Conservation (phyloP, 768 basidiomycete genomes). For the Tephrocybe rancida region DNA sequence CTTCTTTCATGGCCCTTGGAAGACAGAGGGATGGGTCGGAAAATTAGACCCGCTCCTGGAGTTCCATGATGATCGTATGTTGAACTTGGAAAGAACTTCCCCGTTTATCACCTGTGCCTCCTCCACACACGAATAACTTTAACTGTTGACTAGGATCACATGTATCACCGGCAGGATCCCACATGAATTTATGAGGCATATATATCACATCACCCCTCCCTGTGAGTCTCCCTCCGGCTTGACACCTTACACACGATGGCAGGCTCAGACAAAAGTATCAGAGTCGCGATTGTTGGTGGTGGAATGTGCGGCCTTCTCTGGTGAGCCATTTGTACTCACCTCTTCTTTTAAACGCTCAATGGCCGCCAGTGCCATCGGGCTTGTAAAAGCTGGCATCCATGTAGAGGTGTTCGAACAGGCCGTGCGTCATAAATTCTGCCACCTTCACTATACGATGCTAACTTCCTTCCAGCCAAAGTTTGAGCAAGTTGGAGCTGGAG, state of each 20-base stretch:
- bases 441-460: background rate
- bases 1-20: no score
- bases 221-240: background rate
- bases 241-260: background rate
- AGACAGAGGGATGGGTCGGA: no score
- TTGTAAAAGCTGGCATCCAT: constrained; percentile 41
- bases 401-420: constrained; percentile 58
- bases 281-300: constrained; percentile 56
- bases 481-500: constrained; percentile 57
- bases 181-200: no score
- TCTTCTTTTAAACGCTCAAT: background rate
- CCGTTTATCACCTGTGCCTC: no score
- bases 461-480: constrained; percentile 39
- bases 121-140: no score
- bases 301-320: constrained; percentile 56
- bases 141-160: no score
- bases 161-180: no score
- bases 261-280: constrained; percentile 38
- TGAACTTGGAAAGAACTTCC: no score
- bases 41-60: no score
- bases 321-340: constrained; percentile 17
- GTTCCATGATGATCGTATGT: no score
- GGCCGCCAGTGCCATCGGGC: constrained; percentile 40
- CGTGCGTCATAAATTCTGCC: constrained; percentile 27
- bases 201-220: no score